These are phyloP conservation scores for Fusarium sp. DNA, from an alignment of 2,329 filamentous ascomycete genomes.

Conservation along the genomic window DNA sequence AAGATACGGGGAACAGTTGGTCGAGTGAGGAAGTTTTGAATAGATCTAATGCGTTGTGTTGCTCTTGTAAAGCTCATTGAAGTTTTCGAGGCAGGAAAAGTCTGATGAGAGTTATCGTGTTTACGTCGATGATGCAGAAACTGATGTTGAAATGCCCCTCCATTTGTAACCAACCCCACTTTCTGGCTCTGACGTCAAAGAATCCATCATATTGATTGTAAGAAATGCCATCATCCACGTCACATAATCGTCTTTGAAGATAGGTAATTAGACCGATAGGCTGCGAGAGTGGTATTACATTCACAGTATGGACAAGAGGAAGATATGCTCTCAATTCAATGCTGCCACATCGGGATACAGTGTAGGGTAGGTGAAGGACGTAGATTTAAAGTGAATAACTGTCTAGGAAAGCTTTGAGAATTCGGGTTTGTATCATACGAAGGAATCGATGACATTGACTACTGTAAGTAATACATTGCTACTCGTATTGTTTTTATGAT, in stretches of 20 bases:
- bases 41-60: conserved; percentile 42
- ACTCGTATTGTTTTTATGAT: no score
- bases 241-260: background rate
- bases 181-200: conserved; percentile 34
- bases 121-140: conserved; percentile 7
- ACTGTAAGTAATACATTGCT: no score
- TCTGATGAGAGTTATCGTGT: conserved; percentile 13
- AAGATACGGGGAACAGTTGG: conserved; percentile 13
- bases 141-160: conserved; percentile 29
- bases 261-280: background rate
- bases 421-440: no score
- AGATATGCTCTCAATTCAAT: no score
- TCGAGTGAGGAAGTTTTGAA: conserved; percentile 39
- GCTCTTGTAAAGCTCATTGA: conserved; percentile 47
- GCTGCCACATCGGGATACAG: background rate
- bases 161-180: conserved; percentile 23
- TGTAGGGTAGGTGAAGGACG: background rate
- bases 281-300: no score
- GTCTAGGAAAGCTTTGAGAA: no score
- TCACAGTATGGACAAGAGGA: no score
- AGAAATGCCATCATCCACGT: background rate
- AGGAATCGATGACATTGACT: no score
- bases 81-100: background rate
- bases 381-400: background rate
- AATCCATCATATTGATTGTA: background rate